A percentile compares a stretch with the other conserved stretches of the same genome.
Conservation (phyloP, 2,329 filamentous ascomycete genomes). For the Cladosporium cucumerinum region DNA sequence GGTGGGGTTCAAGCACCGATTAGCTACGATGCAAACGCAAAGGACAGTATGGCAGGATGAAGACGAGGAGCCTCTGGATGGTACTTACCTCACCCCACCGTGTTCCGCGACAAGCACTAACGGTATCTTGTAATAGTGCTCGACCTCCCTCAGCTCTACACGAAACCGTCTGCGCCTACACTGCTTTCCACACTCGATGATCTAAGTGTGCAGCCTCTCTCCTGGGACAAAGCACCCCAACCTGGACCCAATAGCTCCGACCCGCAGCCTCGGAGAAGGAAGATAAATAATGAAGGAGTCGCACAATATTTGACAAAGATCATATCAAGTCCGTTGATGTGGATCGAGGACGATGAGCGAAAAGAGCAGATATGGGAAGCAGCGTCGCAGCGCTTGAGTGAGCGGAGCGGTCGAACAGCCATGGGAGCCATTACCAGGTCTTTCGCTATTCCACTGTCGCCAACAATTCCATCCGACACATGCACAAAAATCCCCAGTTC, state of each 20-base stretch:
- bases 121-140: conserved; percentile 48
- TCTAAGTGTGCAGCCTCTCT: conserved; percentile 64
- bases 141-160: conserved; percentile 80
- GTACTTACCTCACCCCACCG: conserved; percentile 20
- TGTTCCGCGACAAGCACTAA: neutral
- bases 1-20: neutral
- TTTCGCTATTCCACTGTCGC: conserved; percentile 50
- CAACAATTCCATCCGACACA: neutral
- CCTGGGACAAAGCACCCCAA: conserved; percentile 55
- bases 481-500: neutral
- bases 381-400: conserved; percentile 75
- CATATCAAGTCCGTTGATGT: conserved; percentile 63
- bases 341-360: conserved; percentile 65
- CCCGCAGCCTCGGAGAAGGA: conserved; percentile 28
- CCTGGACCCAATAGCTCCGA: conserved; percentile 25
- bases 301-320: conserved; percentile 67
- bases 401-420: conserved; percentile 75
- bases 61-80: conserved; percentile 33
- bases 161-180: conserved; percentile 63
- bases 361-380: conserved; percentile 71
- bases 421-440: conserved; percentile 62
- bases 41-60: conserved; percentile 3
- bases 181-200: conserved; percentile 65
- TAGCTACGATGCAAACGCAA: neutral
- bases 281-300: conserved; percentile 50